These are phyloP conservation scores for Zymoseptoria ardabiliae DNA, from an alignment of 2,329 filamentous ascomycete genomes.

Conservation along the genomic window DNA sequence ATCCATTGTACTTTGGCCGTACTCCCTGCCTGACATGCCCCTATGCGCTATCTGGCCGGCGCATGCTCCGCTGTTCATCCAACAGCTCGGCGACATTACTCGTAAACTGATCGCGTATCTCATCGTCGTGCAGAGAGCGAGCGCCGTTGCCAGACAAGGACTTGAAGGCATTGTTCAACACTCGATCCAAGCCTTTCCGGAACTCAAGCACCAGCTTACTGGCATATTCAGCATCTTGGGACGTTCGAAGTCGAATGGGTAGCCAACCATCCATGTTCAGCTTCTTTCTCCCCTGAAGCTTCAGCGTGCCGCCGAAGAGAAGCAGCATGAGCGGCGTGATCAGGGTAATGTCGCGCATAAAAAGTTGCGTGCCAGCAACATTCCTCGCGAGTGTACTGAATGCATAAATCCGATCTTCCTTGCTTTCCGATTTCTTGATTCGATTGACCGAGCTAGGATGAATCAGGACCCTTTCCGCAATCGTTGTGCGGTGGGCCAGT, in stretches of 20 bases:
- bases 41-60: not conserved
- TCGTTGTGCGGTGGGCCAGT: slow-evolving; percentile 22
- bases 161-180: slow-evolving; percentile 24
- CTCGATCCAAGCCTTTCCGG: slow-evolving; percentile 29
- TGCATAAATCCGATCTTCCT: slow-evolving; percentile 9
- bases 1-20: not conserved
- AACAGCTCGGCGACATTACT: slow-evolving; percentile 15
- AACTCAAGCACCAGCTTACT: slow-evolving; percentile 30
- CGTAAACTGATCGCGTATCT: slow-evolving; percentile 17
- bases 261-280: slow-evolving; percentile 32
- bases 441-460: slow-evolving; percentile 24
- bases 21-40: not conserved
- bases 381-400: slow-evolving; percentile 14
- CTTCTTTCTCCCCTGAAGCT: slow-evolving; percentile 13
- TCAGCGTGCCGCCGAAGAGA: slow-evolving; percentile 27
- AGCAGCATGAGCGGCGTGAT: slow-evolving; percentile 22
- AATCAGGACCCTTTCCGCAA: slow-evolving; percentile 23
- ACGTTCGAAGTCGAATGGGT: slow-evolving; percentile 22
- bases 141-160: slow-evolving; percentile 9
- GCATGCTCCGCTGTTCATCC: not conserved
- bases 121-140: slow-evolving; percentile 12
- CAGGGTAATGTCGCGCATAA: slow-evolving; percentile 23
- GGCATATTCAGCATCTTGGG: slow-evolving; percentile 12
- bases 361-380: slow-evolving; percentile 13
- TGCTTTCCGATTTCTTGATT: not conserved